Evolutionary conservation across 1,139 yeast genomes (phyloP).

Genomic region (Candida pseudoviswanathii): DNA sequence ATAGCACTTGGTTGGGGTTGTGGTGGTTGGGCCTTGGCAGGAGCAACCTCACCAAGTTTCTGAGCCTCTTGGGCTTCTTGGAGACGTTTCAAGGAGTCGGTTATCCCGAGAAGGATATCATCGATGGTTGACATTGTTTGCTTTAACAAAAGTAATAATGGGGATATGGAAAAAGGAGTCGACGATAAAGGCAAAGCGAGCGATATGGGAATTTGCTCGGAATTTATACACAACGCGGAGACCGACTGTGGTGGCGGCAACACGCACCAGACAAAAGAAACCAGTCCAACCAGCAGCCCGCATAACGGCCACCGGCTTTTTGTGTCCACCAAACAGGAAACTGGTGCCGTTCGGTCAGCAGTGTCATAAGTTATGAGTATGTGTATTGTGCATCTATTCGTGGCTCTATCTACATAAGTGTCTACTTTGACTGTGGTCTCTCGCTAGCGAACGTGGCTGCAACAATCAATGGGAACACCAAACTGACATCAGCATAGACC

Average conservation of each 20-base stretch:
- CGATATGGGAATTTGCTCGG: neutral
- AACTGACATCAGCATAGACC: constrained; percentile 94
- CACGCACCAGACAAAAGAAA: neutral
- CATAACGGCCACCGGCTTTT: too few species aligned
- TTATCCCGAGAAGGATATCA: constrained; percentile 10
- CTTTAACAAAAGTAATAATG: neutral
- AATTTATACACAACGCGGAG: neutral
- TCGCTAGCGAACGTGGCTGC: constrained; percentile 91
- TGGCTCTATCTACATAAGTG: neutral
- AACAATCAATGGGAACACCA: constrained; percentile 92
- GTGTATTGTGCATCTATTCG: neutral
- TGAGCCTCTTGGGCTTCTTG: constrained; percentile 6
- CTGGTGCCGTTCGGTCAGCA: neutral
- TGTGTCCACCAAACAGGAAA: neutral
- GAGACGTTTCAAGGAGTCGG: constrained; percentile 10
- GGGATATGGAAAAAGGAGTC: neutral
- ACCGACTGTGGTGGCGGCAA: constrained; percentile 4
- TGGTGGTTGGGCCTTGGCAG: neutral
- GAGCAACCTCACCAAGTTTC: neutral
- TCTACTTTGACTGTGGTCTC: constrained; percentile 23
- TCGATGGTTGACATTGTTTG: constrained; percentile 6
- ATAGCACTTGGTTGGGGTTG: neutral
- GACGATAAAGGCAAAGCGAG: neutral
- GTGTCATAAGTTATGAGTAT: neutral
- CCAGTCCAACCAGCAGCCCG: neutral